phyloP scores from a whole-genome alignment of 257 asterid species.

The Rhazya stricta region DNA sequence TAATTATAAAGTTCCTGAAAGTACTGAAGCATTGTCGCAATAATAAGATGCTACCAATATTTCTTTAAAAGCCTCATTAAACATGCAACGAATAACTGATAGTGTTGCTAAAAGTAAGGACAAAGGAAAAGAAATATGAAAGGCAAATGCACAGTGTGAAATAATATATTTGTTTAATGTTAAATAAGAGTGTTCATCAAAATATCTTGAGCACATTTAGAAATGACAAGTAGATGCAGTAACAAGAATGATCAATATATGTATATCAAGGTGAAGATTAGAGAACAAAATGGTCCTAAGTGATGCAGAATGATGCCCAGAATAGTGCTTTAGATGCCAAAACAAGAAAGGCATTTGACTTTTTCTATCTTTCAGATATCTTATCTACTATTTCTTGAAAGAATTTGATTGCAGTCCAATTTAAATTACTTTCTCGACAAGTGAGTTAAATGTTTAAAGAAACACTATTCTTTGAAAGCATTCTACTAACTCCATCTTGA shows the following conservation, averaged over 20 bases:
- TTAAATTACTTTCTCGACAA: background rate
- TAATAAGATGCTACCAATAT: constrained; percentile 13
- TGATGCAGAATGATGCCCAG: background rate
- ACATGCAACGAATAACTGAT: background rate
- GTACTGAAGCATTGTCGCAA: constrained; percentile 18
- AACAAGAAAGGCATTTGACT: background rate
- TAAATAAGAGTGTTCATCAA: background rate
- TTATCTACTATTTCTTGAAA: background rate
- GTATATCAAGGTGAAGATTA: background rate
- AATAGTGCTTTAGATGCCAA: background rate
- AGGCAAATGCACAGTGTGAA: background rate
- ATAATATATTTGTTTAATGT: background rate
- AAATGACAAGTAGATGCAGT: background rate
- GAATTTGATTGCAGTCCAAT: background rate
- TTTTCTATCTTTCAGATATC: background rate
- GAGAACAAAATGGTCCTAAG: background rate
- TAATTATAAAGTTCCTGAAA: constrained; percentile 27
- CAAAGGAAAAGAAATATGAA: background rate
- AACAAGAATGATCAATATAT: background rate
- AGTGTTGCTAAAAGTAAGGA: background rate
- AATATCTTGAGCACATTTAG: background rate
- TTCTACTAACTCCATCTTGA: background rate
- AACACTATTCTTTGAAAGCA: background rate
- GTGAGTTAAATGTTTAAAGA: background rate
- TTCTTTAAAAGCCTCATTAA: background rate